Conservation (phyloP, 345 rosid genomes). For the Hirschfeldia incana region DNA sequence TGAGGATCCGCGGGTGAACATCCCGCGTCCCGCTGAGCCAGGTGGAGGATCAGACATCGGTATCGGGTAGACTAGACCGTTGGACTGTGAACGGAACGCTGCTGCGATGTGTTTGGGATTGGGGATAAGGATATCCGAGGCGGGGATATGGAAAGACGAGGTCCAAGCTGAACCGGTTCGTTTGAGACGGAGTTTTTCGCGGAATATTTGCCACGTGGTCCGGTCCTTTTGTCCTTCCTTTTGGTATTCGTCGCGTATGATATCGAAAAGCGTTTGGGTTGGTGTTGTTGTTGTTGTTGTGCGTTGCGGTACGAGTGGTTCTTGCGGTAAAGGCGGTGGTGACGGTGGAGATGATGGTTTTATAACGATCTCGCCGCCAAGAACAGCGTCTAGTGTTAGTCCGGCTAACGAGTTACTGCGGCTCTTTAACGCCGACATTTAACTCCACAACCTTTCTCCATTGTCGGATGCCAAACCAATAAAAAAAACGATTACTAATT, state of each 20-base stretch:
- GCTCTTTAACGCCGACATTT: conserved; percentile 55
- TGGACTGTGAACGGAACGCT: neutral
- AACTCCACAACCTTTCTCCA: conserved; percentile 33
- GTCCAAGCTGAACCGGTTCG: conserved; percentile 75
- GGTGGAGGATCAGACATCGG: conserved; percentile 45
- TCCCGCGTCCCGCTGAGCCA: conserved; percentile 35
- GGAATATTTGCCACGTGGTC: conserved; percentile 74
- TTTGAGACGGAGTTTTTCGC: conserved; percentile 72
- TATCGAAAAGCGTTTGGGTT: conserved; percentile 58
- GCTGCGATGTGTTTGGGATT: conserved; percentile 31
- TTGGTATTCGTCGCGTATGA: conserved; percentile 58
- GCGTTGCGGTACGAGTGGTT: conserved; percentile 30
- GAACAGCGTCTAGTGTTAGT: conserved; percentile 44
- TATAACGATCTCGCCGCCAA: conserved; percentile 36
- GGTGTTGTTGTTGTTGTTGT: conserved; percentile 16
- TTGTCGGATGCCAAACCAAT: neutral
- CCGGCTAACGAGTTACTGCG: conserved; percentile 47
- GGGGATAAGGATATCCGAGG: conserved; percentile 55
- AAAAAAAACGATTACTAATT: neutral
- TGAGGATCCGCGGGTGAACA: conserved; percentile 54
- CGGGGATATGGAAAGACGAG: conserved; percentile 53
- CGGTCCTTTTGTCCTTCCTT: conserved; percentile 51
- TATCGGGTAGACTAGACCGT: neutral
- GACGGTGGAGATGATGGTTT: conserved; percentile 31
- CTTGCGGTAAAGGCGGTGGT: conserved; percentile 19